These are phyloP conservation scores for Gaultheria prostrata DNA, from an alignment of 148 eudicot species.

Conservation along the genomic window DNA sequence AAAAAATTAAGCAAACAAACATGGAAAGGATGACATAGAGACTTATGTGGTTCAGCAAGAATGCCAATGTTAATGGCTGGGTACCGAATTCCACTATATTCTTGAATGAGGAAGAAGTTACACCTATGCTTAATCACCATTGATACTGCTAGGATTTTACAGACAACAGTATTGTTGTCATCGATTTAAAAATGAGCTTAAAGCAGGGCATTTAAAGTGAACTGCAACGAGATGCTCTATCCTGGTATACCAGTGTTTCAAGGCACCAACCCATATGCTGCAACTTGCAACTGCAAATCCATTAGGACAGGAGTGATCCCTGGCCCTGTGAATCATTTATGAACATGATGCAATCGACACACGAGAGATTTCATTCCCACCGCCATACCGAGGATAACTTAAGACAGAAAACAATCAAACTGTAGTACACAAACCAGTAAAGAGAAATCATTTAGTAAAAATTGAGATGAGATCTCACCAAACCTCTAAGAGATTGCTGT, in stretches of 20 bases:
- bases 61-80: background rate
- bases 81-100: too few relatives aligned
- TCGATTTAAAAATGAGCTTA: too few relatives aligned
- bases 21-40: background rate
- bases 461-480: slow-evolving; percentile 64
- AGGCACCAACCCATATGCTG: too few relatives aligned
- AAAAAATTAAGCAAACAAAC: background rate
- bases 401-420: background rate
- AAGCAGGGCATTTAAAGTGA: too few relatives aligned
- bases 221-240: too few relatives aligned
- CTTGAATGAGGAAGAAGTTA: too few relatives aligned
- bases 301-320: too few relatives aligned
- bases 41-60: background rate
- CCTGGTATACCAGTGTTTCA: too few relatives aligned
- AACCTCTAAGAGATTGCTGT: slow-evolving; percentile 86
- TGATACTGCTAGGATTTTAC: background rate
- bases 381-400: background rate
- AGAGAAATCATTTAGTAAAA: background rate
- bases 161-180: too few relatives aligned
- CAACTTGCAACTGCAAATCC: too few relatives aligned
- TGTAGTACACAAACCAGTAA: background rate
- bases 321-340: too few relatives aligned
- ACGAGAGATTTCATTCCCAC: background rate
- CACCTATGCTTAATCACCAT: too few relatives aligned
- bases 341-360: background rate